Percentiles rank a stretch among this genome's conserved stretches.
Evolutionary conservation across 805 yeast genomes (phyloP).

Genomic region (Suhomyces emberorum): DNA sequence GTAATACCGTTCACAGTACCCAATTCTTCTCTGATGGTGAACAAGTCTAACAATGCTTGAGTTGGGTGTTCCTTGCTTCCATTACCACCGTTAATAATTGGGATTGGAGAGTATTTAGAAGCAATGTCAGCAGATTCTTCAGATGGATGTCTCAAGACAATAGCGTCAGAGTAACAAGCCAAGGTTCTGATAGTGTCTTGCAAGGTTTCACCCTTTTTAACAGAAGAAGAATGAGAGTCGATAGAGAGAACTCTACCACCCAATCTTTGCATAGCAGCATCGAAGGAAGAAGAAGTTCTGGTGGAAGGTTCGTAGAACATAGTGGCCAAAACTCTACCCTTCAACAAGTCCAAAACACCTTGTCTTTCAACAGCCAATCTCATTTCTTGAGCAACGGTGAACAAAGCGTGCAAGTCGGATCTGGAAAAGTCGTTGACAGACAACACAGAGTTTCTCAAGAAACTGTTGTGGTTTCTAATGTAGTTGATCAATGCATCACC

Average conservation of each 20-base stretch:
- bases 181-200: slow-evolving; percentile 95
- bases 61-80: slow-evolving; percentile 99
- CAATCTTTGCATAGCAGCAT: slow-evolving; percentile 99
- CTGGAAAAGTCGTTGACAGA: slow-evolving; percentile 87
- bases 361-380: slow-evolving; percentile 94
- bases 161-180: slow-evolving; percentile 95
- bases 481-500: slow-evolving; percentile 76
- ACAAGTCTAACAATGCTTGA: slow-evolving; percentile 94
- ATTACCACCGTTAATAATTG: slow-evolving; percentile 96
- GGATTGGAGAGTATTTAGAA: slow-evolving; percentile 94
- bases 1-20: slow-evolving; percentile 98
- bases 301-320: slow-evolving; percentile 98
- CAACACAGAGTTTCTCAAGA: slow-evolving; percentile 80
- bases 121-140: slow-evolving; percentile 92
- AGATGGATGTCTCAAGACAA: slow-evolving; percentile 94
- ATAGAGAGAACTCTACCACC: slow-evolving; percentile 96
- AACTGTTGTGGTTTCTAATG: slow-evolving; percentile 83
- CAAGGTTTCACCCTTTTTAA: slow-evolving; percentile 95
- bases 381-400: slow-evolving; percentile 97
- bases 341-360: slow-evolving; percentile 87
- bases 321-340: slow-evolving; percentile 89
- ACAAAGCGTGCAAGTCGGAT: slow-evolving; percentile 85
- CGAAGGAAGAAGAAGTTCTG: slow-evolving; percentile 93
- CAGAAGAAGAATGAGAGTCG: slow-evolving; percentile 84
- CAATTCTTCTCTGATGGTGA: slow-evolving; percentile 97